phyloP scores from a whole-genome alignment of 2,329 filamentous ascomycete species.

The Arthrobotrys sinensis region DNA sequence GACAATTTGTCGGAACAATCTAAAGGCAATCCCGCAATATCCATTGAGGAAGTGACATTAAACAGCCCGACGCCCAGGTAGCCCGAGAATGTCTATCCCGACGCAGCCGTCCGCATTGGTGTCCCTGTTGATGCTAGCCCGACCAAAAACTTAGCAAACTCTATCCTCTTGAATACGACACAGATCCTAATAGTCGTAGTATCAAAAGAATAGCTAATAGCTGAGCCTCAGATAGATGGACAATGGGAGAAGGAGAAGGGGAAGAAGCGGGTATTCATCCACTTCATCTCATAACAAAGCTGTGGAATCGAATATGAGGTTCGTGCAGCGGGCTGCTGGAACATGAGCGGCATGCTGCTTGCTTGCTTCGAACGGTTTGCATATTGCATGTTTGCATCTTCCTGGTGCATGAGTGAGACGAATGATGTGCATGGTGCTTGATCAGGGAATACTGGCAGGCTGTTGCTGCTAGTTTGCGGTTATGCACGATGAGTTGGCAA shows the following conservation, averaged over 20 bases:
- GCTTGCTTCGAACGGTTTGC: conserved; percentile 15
- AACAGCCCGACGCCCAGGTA: conserved; percentile 10
- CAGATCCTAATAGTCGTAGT: not conserved
- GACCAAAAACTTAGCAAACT: not conserved
- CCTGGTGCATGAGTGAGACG: conserved; percentile 51
- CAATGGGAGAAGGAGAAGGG: no score
- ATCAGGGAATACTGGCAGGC: conserved; percentile 50
- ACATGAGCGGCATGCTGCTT: conserved; percentile 12
- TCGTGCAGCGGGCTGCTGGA: not conserved
- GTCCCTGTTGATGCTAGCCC: conserved; percentile 7
- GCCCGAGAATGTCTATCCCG: conserved; percentile 5
- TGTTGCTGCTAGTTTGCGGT: conserved; percentile 51
- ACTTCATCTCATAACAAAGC: not conserved
- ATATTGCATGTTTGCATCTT: conserved; percentile 45
- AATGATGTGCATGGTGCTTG: conserved; percentile 61
- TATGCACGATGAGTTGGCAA: conserved; percentile 62
- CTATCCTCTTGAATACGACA: not conserved
- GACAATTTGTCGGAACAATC: conserved; percentile 46
- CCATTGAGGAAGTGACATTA: conserved; percentile 22
- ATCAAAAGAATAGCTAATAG: not conserved
- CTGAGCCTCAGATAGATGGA: not conserved
- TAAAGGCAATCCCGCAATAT: conserved; percentile 37
- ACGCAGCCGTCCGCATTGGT: conserved; percentile 21
- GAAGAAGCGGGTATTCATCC: not conserved
- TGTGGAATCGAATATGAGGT: not conserved